phyloP scores from a whole-genome alignment of 495 filamentous ascomycete species.

The Friedmanniomyces simplex region DNA sequence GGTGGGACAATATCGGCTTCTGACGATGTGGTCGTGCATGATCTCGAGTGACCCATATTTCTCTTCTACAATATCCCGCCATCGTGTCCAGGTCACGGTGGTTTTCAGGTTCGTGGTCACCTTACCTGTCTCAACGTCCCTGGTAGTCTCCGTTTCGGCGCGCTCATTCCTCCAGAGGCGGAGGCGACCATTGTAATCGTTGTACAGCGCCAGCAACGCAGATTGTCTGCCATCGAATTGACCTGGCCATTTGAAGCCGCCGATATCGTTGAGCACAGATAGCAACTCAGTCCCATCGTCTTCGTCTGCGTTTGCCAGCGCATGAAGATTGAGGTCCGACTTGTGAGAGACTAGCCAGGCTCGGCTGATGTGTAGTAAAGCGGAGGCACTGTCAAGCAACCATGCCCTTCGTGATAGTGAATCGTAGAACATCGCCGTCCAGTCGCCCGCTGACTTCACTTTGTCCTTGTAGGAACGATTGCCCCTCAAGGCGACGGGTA shows the following conservation, averaged over 20 bases:
- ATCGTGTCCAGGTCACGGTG: neutral
- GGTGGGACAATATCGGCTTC: neutral
- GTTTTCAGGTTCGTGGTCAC: neutral
- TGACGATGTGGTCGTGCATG: neutral
- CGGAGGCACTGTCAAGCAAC: neutral
- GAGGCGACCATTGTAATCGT: neutral
- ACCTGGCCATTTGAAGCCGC: neutral
- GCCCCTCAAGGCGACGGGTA: neutral
- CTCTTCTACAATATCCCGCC: neutral
- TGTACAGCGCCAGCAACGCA: neutral
- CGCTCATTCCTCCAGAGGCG: neutral
- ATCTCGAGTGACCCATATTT: neutral
- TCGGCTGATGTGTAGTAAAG: neutral
- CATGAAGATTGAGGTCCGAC: neutral
- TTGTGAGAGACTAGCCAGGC: neutral
- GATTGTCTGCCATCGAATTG: neutral
- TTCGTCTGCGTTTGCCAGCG: neutral
- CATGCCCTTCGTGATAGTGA: neutral
- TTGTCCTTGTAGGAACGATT: neutral
- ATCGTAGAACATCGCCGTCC: neutral
- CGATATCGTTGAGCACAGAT: too few species aligned
- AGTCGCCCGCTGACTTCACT: neutral
- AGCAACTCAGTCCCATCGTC: too few species aligned
- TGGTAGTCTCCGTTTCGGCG: neutral
- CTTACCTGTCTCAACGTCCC: neutral